Percentiles rank a stretch among this genome's conserved stretches.
phyloP scores from a whole-genome alignment of 2,329 filamentous ascomycete species.

The Byssochlamys sp. region DNA sequence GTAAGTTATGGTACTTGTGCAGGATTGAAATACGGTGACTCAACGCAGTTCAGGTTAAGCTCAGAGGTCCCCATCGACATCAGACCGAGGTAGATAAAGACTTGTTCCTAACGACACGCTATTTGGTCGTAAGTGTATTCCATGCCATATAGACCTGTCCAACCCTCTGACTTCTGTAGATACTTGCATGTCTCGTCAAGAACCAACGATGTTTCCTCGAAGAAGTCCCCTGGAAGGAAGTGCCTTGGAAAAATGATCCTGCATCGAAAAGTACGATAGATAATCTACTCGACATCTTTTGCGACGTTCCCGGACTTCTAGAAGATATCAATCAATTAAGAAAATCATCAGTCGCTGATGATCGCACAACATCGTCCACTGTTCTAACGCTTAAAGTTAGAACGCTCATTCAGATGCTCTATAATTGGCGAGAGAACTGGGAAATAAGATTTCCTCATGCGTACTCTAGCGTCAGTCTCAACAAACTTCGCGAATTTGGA shows the following conservation, averaged over 20 bases:
- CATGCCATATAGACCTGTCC: background rate
- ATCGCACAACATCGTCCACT: background rate
- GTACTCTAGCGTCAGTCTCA: background rate
- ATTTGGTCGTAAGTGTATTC: background rate
- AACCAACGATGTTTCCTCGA: background rate
- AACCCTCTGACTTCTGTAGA: background rate
- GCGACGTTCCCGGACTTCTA: background rate
- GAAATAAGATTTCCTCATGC: background rate
- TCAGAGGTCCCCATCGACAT: background rate
- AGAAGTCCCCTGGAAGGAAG: background rate
- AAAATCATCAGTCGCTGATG: background rate
- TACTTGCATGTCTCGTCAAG: background rate
- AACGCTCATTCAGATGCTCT: background rate
- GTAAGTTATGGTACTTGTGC: background rate
- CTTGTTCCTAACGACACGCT: background rate
- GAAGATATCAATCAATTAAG: background rate
- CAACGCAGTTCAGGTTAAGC: background rate
- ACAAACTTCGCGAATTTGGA: background rate
- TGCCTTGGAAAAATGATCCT: background rate
- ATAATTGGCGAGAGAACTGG: background rate
- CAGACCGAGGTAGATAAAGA: background rate
- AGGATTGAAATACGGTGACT: background rate
- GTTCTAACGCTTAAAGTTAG: background rate
- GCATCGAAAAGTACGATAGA: background rate
- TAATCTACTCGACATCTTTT: background rate